These are phyloP conservation scores for Mytilinidion resinicola DNA, from an alignment of 495 filamentous ascomycete genomes.

Conservation along the genomic window DNA sequence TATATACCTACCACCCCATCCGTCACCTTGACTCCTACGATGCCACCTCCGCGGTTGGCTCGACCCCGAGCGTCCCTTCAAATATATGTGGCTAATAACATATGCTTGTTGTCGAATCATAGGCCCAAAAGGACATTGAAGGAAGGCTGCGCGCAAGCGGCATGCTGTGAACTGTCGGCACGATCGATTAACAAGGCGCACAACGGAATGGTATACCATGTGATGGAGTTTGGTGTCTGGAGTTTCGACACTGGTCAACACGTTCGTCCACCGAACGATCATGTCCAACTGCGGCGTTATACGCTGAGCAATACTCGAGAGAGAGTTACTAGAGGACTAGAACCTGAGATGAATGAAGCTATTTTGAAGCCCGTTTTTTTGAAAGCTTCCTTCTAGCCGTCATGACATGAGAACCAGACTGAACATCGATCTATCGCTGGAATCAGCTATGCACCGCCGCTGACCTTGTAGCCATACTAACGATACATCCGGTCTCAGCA, in stretches of 20 bases:
- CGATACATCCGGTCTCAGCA: no score
- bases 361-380: constrained; percentile 1
- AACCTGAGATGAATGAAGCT: constrained; percentile 1
- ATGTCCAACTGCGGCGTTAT: no score
- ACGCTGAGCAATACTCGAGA: no score
- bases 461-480: no score
- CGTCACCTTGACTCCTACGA: not conserved
- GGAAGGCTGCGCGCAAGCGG: constrained; percentile 24
- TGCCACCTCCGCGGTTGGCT: not conserved
- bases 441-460: no score
- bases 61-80: constrained; percentile 4
- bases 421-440: no score
- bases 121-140: constrained; percentile 28
- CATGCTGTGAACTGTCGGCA: constrained; percentile 24
- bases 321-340: not conserved
- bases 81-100: constrained; percentile 4
- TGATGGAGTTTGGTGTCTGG: constrained; percentile 14
- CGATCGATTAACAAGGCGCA: constrained; percentile 3
- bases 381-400: constrained; percentile 1
- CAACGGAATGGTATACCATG: constrained; percentile 6
- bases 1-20: constrained; percentile 1
- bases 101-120: constrained; percentile 8
- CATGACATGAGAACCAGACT: not conserved
- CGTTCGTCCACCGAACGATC: no score
- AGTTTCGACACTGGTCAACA: not conserved